These are phyloP conservation scores for Wallacemonas sp. DNA, from an alignment of 208 protist species.

Conservation along the genomic window DNA sequence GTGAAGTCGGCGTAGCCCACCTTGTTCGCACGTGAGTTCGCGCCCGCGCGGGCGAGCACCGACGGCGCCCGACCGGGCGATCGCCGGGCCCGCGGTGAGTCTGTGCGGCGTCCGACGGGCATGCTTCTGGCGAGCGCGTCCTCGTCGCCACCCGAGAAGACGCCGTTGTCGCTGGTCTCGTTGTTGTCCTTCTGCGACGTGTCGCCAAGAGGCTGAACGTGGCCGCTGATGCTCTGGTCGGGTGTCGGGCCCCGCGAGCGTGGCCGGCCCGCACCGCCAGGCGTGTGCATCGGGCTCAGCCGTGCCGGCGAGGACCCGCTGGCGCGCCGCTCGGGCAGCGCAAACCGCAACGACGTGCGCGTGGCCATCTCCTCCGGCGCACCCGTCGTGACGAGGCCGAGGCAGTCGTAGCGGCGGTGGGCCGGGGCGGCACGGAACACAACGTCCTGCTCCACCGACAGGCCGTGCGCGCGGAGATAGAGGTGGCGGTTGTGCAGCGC, in stretches of 20 bases:
- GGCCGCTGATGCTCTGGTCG: background rate
- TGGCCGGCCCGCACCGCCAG: too few relatives aligned
- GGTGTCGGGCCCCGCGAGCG: background rate
- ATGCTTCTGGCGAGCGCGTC: background rate
- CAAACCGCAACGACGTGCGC: conserved; percentile 3
- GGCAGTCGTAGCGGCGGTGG: conserved; percentile 47
- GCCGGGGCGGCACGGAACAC: conserved; percentile 52
- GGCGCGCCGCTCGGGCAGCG: background rate
- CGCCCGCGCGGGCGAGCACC: background rate
- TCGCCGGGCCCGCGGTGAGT: background rate
- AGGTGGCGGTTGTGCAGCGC: conserved; percentile 38
- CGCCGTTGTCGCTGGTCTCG: too few relatives aligned
- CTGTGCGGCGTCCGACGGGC: background rate
- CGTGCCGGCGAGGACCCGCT: too few relatives aligned
- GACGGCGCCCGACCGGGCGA: background rate
- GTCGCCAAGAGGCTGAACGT: background rate
- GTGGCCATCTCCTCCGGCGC: conserved; percentile 20
- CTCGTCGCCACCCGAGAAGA: background rate
- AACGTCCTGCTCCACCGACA: conserved; percentile 48
- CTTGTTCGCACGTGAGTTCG: background rate
- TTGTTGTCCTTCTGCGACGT: background rate
- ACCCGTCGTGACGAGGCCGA: conserved; percentile 28
- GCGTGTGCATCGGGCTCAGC: too few relatives aligned
- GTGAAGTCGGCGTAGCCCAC: conserved; percentile 7
- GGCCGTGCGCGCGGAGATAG: conserved; percentile 42